Base-by-base conservation (phyloP, 2,329 filamentous ascomycete genomes). In the Chalaropsis thielavioides region DNA sequence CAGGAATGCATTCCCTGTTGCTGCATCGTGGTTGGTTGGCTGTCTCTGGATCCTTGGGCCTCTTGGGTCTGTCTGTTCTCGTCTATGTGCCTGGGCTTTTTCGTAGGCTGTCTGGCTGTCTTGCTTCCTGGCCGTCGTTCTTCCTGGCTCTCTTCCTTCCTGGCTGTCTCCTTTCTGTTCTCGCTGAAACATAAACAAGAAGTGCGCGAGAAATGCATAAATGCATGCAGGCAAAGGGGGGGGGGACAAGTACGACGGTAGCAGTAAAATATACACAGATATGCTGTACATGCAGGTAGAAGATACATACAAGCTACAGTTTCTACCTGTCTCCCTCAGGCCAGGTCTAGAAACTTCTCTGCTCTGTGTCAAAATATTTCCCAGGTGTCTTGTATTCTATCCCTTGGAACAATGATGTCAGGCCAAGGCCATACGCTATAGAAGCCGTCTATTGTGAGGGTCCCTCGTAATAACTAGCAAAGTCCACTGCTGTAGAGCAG, bases 161-260 rank as follows among this genome's bases (percentile, higher is more conserved):
- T 56, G 13, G 51, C 51, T 31, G 11, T 15, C 13, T 17, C 11
- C 3, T 35, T 31, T 31, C 51, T 35, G 27, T 31, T 46, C 15
- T 2, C 10, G 8, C 22, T 58, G 31, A 31, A 35, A n/a, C 27
- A 58, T 24, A 58, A 58, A 31, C 24, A 35, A 8, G 51, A 38
- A 35, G 6, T n/a, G 51, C 43, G 24, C 27, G 17, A 38, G 51
- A 58, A 56, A 38, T 38, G 27, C 24, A 56, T 35, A 22, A 35
- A 38, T 58, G n/a, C 51, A 58, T 58, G 51, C 51, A 58, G 51
- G 27, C 17, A 58, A 58, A 58, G 51, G 51, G 51, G 51, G 51
- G 27, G 41, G 31, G 7, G 31, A 7, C 35, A 24, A 24, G 11
- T 24, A 51, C 46, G 24, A 24, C 46, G 19, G 35, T 38, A 38